Evolutionary conservation across 139 green algal species (phyloP), one percentile per base, ranked within the genome.

Genomic region (Axilococcus clingmanii): DNA sequence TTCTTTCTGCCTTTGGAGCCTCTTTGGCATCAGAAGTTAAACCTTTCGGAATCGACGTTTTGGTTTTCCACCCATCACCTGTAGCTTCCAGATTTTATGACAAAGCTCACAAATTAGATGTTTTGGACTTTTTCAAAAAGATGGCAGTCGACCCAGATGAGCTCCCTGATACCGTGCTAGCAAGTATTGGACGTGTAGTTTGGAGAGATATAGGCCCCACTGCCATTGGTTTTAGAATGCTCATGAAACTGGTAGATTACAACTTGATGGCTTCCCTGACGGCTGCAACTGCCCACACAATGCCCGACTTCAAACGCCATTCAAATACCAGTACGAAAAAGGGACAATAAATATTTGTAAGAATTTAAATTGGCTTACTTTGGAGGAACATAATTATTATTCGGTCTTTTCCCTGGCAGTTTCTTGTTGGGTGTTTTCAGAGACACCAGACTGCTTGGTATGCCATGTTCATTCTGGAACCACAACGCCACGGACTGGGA

Each of bases 21-120:
- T 83, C 71, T n/a, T 49, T 96, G 25, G 85, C 86, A 4, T 57
- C 72, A n/a, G 82, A 96, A 63, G 73, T 94, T 7, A 81, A 82
- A 55, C 77, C 75, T 4, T 63, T 79, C 31, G 88, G 88, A 41
- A 90, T 97, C 52, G 90, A 97, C 61, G 82, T 97, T 14, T 67
- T 89, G 16, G 90, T 93, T 2, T 82, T 95, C 57, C 87, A 96
- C 69, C 90, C 90, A 5, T 95, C 84, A 7, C 90, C 90, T 3
- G 88, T 97, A 20, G 82, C 81, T 8, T 86, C 82, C 17, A 74
- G 82, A 60, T 94, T 81, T 51, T 77, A 77, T 37, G 61, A 69
- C 47, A 61, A 66, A 44, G 72, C 78, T 2, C 77, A 93, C 67
- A 88, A 90, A 61, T 49, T 94, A 16, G 79, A 84, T 58, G 72